Evolutionary conservation across 805 yeast species (phyloP).

Genomic region (Metschnikowia borealis): DNA sequence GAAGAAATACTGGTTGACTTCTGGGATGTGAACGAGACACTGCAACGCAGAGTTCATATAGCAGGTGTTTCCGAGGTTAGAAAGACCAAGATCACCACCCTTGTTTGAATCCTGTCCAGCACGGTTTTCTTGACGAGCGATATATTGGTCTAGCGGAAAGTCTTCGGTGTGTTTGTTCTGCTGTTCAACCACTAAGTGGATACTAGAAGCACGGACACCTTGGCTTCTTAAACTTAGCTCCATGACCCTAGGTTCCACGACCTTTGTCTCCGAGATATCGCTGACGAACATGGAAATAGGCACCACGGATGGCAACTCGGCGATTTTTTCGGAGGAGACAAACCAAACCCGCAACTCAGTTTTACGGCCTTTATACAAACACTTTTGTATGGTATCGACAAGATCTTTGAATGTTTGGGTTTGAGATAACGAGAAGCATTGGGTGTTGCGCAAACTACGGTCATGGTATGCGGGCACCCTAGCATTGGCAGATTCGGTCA

Average conservation of each 20-base stretch:
- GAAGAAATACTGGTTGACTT: constrained; percentile 70
- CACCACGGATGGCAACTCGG: constrained; percentile 22
- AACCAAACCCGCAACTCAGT: constrained; percentile 36
- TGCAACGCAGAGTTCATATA: constrained; percentile 95
- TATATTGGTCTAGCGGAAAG: constrained; percentile 23
- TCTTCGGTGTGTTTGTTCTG: constrained; percentile 16
- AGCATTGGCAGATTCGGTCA: constrained; percentile 19
- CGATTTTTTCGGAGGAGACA: constrained; percentile 23
- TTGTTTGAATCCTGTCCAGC: constrained; percentile 5
- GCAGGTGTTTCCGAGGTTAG: constrained; percentile 84
- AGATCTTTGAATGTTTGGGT: constrained; percentile 34
- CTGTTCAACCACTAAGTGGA: constrained; percentile 30
- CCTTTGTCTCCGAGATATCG: constrained; percentile 26
- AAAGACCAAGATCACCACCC: constrained; percentile 54
- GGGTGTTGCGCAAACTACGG: constrained; percentile 6
- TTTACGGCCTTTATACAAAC: constrained; percentile 19
- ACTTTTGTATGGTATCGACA: constrained; percentile 23
- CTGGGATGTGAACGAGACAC: constrained; percentile 83
- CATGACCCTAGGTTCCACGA: constrained; percentile 25
- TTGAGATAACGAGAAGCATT: constrained; percentile 24
- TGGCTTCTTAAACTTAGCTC: constrained; percentile 26
- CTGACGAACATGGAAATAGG: constrained; percentile 25
- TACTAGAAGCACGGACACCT: constrained; percentile 22
- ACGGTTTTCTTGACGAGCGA: constrained; percentile 1
- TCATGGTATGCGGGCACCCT: constrained; percentile 4